Conservation (phyloP, 2,329 filamentous ascomycete species). For the Teratosphaeria epicoccoides region DNA sequence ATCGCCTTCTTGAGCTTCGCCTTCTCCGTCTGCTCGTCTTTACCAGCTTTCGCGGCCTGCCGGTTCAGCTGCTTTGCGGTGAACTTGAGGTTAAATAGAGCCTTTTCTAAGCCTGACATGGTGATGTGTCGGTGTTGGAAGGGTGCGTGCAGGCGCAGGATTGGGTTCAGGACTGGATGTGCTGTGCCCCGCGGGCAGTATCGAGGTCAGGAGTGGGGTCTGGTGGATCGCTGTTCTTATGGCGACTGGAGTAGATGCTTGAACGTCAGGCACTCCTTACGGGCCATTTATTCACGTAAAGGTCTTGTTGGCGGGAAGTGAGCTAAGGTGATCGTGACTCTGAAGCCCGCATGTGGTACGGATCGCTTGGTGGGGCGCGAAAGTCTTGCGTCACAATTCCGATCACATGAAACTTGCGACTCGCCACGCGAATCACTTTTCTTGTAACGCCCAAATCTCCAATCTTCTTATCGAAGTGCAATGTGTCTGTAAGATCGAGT, state of each 20-base stretch:
- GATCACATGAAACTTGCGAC: not conserved
- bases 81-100: conserved; percentile 55
- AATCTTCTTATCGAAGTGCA: too few species aligned
- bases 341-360: not conserved
- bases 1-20: conserved; percentile 54
- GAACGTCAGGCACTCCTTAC: too few species aligned
- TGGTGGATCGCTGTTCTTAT: too few species aligned
- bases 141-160: not conserved
- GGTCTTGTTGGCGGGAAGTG: not conserved
- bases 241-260: too few species aligned
- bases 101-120: conserved; percentile 53
- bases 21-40: conserved; percentile 51
- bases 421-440: too few species aligned
- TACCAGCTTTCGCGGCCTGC: conserved; percentile 50
- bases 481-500: too few species aligned
- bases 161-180: not conserved
- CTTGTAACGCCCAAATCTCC: too few species aligned
- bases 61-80: conserved; percentile 53
- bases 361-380: not conserved
- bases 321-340: not conserved
- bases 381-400: not conserved
- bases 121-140: conserved; percentile 3
- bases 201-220: not conserved
- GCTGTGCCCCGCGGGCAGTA: too few species aligned
- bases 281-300: not conserved